Conservation (phyloP, 1,284 basidiomycete genomes). For the Tilletia setariae region DNA sequence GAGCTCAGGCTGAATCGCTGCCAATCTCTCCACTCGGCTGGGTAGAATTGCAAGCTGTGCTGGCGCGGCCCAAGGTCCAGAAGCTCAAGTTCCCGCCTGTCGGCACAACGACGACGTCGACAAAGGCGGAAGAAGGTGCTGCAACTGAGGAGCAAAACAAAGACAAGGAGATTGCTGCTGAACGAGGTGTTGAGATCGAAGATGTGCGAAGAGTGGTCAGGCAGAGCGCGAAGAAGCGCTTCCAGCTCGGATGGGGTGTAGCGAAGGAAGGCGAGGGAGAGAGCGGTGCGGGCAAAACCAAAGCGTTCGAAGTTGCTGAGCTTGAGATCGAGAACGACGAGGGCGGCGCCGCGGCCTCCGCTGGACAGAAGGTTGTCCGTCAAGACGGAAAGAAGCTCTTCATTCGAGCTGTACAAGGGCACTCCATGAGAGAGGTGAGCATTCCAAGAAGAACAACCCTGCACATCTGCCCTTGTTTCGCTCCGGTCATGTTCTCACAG, state of each 20-base stretch:
- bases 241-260: constrained; percentile 26
- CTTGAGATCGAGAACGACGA: constrained; percentile 25
- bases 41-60: constrained; percentile 65
- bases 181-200: constrained; percentile 16
- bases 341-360: constrained; percentile 14
- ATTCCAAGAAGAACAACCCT: no score
- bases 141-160: constrained; percentile 17
- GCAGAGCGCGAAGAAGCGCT: constrained; percentile 48
- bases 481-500: background rate
- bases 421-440: constrained; percentile 69
- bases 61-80: constrained; percentile 36
- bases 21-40: constrained; percentile 75
- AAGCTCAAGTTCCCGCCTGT: constrained; percentile 36
- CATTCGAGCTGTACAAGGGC: constrained; percentile 90
- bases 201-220: constrained; percentile 37
- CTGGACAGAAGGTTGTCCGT: background rate
- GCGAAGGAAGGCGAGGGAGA: constrained; percentile 18
- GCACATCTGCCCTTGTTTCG: background rate
- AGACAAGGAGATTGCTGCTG: constrained; percentile 17
- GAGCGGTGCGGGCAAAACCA: background rate
- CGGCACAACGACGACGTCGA: background rate
- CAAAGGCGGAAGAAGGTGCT: no score
- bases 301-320: constrained; percentile 1
- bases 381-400: constrained; percentile 39
- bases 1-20: constrained; percentile 71